Conservation (phyloP, 139 green algal genomes). For the Spirogloea muscicola region DNA sequence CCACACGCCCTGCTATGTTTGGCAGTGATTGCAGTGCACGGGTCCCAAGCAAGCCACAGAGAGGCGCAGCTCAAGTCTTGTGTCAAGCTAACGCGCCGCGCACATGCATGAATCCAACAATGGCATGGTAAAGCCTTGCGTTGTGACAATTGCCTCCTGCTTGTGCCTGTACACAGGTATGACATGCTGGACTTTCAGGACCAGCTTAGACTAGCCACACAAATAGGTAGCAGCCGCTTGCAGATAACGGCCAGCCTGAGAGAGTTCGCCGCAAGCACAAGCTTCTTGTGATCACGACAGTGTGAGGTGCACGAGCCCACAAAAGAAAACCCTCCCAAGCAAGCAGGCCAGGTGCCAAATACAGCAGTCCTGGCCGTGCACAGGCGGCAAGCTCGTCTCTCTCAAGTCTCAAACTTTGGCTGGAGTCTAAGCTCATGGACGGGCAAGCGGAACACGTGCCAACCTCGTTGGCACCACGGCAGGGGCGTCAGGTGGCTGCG, state of each 20-base stretch:
- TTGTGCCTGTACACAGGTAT: slow-evolving; percentile 13
- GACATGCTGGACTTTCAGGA: slow-evolving; percentile 14
- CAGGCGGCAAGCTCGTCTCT: too few species aligned
- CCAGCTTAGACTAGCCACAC: slow-evolving; percentile 16
- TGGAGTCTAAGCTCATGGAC: too few species aligned
- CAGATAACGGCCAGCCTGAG: slow-evolving; percentile 34
- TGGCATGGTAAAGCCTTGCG: not conserved
- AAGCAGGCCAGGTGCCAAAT: too few species aligned
- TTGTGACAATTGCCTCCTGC: not conserved
- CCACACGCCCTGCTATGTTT: not conserved
- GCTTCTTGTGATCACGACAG: slow-evolving; percentile 42
- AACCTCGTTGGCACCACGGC: too few species aligned
- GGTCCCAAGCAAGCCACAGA: not conserved
- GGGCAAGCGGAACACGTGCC: too few species aligned
- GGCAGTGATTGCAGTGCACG: not conserved
- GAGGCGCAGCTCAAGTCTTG: not conserved
- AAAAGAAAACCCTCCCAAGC: too few species aligned
- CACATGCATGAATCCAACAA: not conserved
- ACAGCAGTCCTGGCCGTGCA: too few species aligned
- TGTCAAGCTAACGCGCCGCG: not conserved
- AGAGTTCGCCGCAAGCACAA: slow-evolving; percentile 8
- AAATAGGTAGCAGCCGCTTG: slow-evolving; percentile 20
- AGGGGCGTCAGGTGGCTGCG: too few species aligned
- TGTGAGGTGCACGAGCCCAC: too few species aligned
- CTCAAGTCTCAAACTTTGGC: too few species aligned